Conservation (phyloP, 495 filamentous ascomycete genomes). For the Penicillium tannophilum region DNA sequence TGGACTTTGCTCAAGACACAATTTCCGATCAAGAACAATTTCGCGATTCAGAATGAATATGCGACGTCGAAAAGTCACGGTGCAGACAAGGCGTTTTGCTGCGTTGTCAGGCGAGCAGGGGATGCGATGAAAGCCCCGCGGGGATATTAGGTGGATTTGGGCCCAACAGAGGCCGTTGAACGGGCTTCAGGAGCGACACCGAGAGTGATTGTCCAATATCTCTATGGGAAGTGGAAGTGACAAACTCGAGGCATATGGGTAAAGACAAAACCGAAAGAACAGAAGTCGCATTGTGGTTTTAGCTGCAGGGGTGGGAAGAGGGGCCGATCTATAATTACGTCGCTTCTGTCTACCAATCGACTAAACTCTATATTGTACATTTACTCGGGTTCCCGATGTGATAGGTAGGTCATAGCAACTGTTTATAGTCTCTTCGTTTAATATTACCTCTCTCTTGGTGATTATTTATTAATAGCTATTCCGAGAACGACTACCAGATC, state of each 20-base stretch:
- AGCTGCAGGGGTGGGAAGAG: conserved; percentile 38
- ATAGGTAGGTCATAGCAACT: conserved; percentile 14
- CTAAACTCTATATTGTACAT: conserved; percentile 4
- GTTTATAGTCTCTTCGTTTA: not conserved
- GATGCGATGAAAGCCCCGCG: not conserved
- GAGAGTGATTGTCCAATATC: not conserved
- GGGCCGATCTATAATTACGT: conserved; percentile 40
- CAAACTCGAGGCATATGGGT: not conserved
- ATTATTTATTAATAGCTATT: no score
- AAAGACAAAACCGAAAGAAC: conserved; percentile 6
- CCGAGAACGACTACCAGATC: not conserved
- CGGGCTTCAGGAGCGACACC: not conserved
- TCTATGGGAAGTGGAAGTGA: not conserved
- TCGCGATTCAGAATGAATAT: not conserved
- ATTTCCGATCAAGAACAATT: not conserved
- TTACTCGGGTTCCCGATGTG: conserved; percentile 10
- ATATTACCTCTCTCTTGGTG: not conserved
- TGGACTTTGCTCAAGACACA: not conserved
- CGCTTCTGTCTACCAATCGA: conserved; percentile 22
- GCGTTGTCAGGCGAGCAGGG: no score
- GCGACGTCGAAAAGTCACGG: not conserved
- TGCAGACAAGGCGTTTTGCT: no score
- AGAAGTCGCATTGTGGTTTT: conserved; percentile 42
- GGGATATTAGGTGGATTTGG: not conserved
- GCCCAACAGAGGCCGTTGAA: not conserved